Evolutionary conservation across 129 eudicot genomes (phyloP), one percentile per base, ranked within the genome.

Genomic region (Scalesia atractyloides): DNA sequence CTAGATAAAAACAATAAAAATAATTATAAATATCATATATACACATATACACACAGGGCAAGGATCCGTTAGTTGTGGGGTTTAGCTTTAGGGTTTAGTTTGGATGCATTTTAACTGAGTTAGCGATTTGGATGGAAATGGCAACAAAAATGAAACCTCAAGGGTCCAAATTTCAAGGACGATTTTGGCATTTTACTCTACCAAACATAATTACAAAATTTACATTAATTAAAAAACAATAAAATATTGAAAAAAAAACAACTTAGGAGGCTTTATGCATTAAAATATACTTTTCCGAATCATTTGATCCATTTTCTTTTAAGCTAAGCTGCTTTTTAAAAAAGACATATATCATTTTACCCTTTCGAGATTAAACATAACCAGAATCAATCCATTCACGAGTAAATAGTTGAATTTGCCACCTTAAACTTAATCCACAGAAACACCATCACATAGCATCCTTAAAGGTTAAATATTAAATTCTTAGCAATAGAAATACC

Each of bases 401-500:
- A 37, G 8, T 17, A 26, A 60, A 30, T 22, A 6, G 34, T 19
- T 9, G 9, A 56, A 56, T 7, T 56, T 56, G 62, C 62, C 34
- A 56, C 62, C 34, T 56, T 22, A 59, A 71, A 24, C 14, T 54
- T 37, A 8, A 61, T 58, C 15, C 9, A 18, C 9, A 18, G 66
- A 39, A 57, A 78, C 71, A 64, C 15, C 20, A 71, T 50, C 49
- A 9, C 7, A 33, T 14, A 30, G 66, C 63, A 20, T 57, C 7
- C 3, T 9, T 20, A 30, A 5, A 26, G 5, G 43, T 30, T 8
- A 60, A 26, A 7, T 30, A 66, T 0, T 5, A 36, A 41, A 60
- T 72, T 74, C 11, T 15, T 10, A 39, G 57, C 20, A 9, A 30
- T 57, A 52, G 8, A 26, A 76, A 22, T 69, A 94, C 98, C 98